Percentiles rank a stretch among this genome's conserved stretches.
Evolutionary conservation across 129 eudicot genomes (phyloP).

Genomic region (Centrapalus pauciflorus): DNA sequence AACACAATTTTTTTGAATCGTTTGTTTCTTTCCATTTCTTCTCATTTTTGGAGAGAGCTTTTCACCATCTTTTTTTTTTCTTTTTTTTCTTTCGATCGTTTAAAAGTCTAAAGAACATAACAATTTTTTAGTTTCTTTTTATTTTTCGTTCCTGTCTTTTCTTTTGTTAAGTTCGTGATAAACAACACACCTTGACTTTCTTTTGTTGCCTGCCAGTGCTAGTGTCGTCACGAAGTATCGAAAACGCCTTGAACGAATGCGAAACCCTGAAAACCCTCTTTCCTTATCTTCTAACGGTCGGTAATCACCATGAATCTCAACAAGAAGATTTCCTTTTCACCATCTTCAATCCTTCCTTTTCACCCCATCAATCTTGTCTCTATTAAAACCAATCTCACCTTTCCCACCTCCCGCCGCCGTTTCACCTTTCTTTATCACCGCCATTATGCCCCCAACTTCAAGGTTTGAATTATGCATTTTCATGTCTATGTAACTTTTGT

Average conservation of each 20-base stretch:
- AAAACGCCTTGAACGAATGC: not conserved
- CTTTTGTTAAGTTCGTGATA: too few species aligned
- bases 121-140: too few species aligned
- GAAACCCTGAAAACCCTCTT: not conserved
- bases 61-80: too few species aligned
- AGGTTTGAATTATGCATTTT: conserved; percentile 16
- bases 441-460: conserved; percentile 18
- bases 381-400: not conserved
- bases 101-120: too few species aligned
- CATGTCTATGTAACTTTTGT: not conserved
- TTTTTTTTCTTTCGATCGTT: too few species aligned
- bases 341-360: conserved; percentile 17
- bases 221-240: too few species aligned
- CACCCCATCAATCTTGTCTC: conserved; percentile 9
- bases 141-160: too few species aligned
- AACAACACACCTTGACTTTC: too few species aligned
- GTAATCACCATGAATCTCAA: conserved; percentile 12
- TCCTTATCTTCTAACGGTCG: conserved; percentile 18
- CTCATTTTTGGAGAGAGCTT: too few species aligned
- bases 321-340: not conserved
- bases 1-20: too few species aligned
- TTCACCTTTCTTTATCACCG: conserved; percentile 20
- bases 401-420: conserved; percentile 12
- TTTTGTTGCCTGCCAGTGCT: too few species aligned
- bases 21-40: too few species aligned